A percentile compares a stretch with the other conserved stretches of the same genome.
These are phyloP conservation scores for Dictyostelium brefeldianum DNA, from an alignment of 78 protist genomes.

Conservation along the genomic window DNA sequence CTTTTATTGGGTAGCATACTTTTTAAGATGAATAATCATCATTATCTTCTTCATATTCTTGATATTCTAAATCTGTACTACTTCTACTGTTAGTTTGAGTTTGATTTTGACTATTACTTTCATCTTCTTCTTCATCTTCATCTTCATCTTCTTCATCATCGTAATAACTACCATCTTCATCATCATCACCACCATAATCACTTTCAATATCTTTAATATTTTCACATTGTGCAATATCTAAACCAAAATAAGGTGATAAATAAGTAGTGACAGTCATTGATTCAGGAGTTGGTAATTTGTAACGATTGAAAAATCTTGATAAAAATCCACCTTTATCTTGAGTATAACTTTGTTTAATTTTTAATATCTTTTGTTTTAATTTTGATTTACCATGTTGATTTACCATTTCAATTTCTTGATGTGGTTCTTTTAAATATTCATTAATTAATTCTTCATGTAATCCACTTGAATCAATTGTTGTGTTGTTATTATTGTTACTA, in stretches of 20 bases:
- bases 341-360: slow-evolving; percentile 10
- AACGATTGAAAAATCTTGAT: slow-evolving; percentile 34
- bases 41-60: too few species aligned
- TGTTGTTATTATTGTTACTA: not conserved
- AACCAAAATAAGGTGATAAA: slow-evolving; percentile 30
- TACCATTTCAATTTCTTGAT: not conserved
- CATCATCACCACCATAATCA: not conserved
- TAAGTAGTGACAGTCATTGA: slow-evolving; percentile 36
- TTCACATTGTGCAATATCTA: slow-evolving; percentile 27
- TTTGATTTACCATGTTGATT: not conserved
- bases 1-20: too few species aligned
- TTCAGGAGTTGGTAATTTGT: slow-evolving; percentile 43
- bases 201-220: not conserved
- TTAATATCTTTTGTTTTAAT: slow-evolving; percentile 24
- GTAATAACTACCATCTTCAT: not conserved
- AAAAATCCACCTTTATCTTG: slow-evolving; percentile 28
- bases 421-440: slow-evolving; percentile 5
- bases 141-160: not conserved
- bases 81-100: too few species aligned
- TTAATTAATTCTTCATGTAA: slow-evolving; percentile 14
- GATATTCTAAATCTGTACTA: too few species aligned
- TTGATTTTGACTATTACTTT: not conserved
- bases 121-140: not conserved
- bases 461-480: not conserved
- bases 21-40: not conserved